Base-by-base conservation (phyloP, 805 yeast species). In the Yarrowia sp. region DNA sequence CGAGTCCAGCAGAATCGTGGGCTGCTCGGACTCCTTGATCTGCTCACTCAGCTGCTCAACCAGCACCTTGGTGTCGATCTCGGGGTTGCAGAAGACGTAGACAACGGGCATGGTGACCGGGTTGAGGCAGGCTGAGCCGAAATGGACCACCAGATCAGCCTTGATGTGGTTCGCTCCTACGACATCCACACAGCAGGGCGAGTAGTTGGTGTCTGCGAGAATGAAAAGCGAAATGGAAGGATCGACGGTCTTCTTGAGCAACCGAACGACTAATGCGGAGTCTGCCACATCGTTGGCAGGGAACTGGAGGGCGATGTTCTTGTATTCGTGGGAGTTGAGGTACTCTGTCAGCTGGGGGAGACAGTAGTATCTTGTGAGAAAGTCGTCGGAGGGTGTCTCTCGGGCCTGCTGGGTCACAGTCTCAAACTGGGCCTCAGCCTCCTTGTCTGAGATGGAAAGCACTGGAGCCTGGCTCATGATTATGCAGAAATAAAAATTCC, bases 111-210 rank as follows among this genome's bases (percentile, higher is more conserved):
- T 71, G 46, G 82, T 84, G 6, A 90, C 84, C 0, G 91, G 87
- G 67, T 87, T 91, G 70, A 94, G 74, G 73, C 99, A 94, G 0
- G 98, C 93, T 70, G 90, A 96, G 2, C 99, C 99, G 73, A 92
- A 90, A 73, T 94, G 99, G 1, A 92, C 84, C 27, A 94, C 90
- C 4, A 88, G 74, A 65, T 93, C 97, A 6, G 94, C 91, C 6
- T 77, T 71, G 14, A 93, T 96, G 72, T 94, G 99, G 70, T 88
- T 92, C 0, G 97, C 96, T 0, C 99, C 98, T 25, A 93, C 96
- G 70, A 92, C 97, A 72, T 94, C 99, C 10, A 93, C 87, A 74
- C 99, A 94, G 73, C 99, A 94, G 0, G 97, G 80, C 27, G 97
- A 89, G 69, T 94, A 94, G 0, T 97, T 90, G 0, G 99, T 93